These are phyloP conservation scores for Persicaria maculosa DNA, from an alignment of 148 eudicot species.

Conservation along the genomic window DNA sequence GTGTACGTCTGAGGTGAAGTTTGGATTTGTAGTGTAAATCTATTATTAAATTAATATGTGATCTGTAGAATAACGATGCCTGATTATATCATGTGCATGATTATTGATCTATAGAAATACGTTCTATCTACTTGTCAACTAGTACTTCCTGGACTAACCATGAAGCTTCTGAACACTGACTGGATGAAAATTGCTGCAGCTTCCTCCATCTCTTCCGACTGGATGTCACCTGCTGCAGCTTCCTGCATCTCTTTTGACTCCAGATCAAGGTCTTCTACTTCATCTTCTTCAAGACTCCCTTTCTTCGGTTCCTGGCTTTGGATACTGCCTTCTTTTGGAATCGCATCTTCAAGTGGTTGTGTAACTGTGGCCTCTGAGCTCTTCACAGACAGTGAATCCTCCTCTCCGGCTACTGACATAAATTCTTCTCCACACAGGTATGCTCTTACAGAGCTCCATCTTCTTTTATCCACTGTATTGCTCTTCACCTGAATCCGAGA, in stretches of 20 bases:
- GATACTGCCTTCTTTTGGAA: slow-evolving; percentile 14
- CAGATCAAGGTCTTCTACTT: background rate
- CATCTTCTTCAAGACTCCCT: slow-evolving; percentile 15
- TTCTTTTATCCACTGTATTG: slow-evolving; percentile 30
- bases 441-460: slow-evolving; percentile 50
- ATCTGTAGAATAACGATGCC: background rate
- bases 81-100: background rate
- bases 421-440: slow-evolving; percentile 74
- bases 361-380: slow-evolving; percentile 61
- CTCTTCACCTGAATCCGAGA: slow-evolving; percentile 24
- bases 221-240: slow-evolving; percentile 57
- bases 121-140: background rate
- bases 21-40: background rate
- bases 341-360: slow-evolving; percentile 30
- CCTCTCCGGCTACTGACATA: slow-evolving; percentile 52
- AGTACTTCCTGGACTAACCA: slow-evolving; percentile 28
- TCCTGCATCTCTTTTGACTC: slow-evolving; percentile 19
- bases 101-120: background rate
- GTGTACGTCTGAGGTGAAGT: background rate
- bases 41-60: background rate
- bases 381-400: slow-evolving; percentile 55
- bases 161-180: slow-evolving; percentile 51
- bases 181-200: slow-evolving; percentile 63
- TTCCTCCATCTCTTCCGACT: slow-evolving; percentile 33
- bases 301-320: slow-evolving; percentile 23